Conservation (phyloP, 2,329 filamentous ascomycete species). For the Aspergillus sp. region DNA sequence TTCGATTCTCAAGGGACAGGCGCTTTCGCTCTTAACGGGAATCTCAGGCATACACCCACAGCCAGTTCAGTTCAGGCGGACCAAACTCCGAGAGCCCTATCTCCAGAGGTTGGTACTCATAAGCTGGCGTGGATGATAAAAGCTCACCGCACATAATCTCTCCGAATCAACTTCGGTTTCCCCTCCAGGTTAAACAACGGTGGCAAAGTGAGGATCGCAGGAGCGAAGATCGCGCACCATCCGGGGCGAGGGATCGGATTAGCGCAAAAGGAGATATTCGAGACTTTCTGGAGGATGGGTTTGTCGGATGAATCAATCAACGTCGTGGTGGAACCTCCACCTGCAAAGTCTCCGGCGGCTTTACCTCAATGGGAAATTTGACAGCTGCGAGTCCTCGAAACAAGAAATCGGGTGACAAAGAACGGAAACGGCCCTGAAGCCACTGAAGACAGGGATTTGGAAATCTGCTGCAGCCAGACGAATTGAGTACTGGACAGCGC, state of each 20-base stretch:
- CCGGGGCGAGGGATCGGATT: background rate
- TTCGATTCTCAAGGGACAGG: background rate
- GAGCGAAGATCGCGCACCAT: background rate
- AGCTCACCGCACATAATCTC: background rate
- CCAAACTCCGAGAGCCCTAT: background rate
- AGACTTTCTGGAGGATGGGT: constrained; percentile 3
- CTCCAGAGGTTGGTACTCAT: background rate
- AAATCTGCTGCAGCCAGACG: constrained; percentile 19
- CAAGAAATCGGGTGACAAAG: constrained; percentile 11
- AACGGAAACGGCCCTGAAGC: background rate
- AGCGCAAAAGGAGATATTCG: background rate
- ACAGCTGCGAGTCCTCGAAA: constrained; percentile 27
- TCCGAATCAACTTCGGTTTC: background rate
- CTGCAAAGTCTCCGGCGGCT: constrained; percentile 32
- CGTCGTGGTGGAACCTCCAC: constrained; percentile 15
- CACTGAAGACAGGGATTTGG: background rate
- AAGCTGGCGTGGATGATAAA: background rate
- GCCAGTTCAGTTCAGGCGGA: background rate
- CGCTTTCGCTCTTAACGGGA: background rate
- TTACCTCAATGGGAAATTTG: constrained; percentile 29
- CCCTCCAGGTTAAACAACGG: constrained; percentile 2
- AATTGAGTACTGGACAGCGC: constrained; percentile 13
- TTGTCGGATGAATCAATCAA: constrained; percentile 10
- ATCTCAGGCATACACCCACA: constrained; percentile 4
- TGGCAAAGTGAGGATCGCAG: background rate